Base-by-base conservation (phyloP, 805 yeast genomes). In the Candida hungchunana region DNA sequence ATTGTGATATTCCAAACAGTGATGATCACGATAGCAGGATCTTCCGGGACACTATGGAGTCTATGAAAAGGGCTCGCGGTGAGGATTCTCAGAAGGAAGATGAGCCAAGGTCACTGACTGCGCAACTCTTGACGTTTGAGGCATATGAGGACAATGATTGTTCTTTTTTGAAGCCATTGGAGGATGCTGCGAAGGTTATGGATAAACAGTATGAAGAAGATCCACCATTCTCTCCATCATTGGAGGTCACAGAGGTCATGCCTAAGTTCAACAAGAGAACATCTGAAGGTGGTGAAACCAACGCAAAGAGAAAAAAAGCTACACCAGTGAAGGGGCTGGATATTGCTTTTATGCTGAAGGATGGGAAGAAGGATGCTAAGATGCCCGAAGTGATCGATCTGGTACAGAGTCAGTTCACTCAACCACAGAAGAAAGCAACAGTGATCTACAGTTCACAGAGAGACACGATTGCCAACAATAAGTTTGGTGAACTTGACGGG, bases 121-220 rank as follows among this genome's bases (percentile, higher is more conserved):
- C 21, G 8, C 33, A 27, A 20, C 36, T 46, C 12, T 19, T 46
- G 4, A 33, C 31, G 2, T 41, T 46, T 25, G 38, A 41, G 16
- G 50, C 46, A 1, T 43, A 28, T 29, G 52, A 47, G 18, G 44
- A 40, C 18, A 27, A 34, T 21, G 40, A 32, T 13, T 6, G 26
- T 23, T 25, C 31, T n/a, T 33, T 26, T 8, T 16, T 17, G 18
- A 12, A 14, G 7, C 38, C 39, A 4, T 10, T 28, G 2, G 17
- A 38, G 5, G 37, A 36, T 13, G 51, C 46, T 3, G 31, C 21
- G 6, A 24, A 23, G 6, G 48, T 40, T 3, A 43, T 45, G 48
- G 48, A 49, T 2, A 45, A 42, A 20, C 47, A 42, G 22, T 44
- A 37, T 24, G 43, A 45, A 2, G 34, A 47, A 1, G 54, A 51